Percentiles rank a stretch among this genome's conserved stretches.
These are phyloP conservation scores for Cercospora citrullina DNA, from an alignment of 2,329 filamentous ascomycete species.

Conservation along the genomic window DNA sequence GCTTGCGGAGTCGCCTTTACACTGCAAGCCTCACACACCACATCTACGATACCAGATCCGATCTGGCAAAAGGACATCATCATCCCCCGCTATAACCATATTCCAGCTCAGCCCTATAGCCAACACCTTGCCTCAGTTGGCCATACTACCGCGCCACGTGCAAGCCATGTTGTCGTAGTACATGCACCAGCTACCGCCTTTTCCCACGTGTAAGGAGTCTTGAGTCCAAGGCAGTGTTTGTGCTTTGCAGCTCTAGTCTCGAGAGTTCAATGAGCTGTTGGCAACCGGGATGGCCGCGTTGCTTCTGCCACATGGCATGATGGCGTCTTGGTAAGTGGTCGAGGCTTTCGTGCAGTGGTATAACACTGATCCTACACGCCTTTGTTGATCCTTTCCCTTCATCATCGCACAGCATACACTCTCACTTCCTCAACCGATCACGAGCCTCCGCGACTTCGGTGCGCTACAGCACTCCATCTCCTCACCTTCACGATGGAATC, in stretches of 20 bases:
- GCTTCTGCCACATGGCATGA: slow-evolving; percentile 3
- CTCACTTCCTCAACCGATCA: neutral
- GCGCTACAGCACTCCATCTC: neutral
- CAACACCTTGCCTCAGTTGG: neutral
- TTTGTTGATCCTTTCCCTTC: neutral
- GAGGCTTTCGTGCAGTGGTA: neutral
- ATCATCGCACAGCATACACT: neutral
- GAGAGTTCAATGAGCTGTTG: neutral
- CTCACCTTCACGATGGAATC: slow-evolving; percentile 1
- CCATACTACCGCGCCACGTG: slow-evolving; percentile 4
- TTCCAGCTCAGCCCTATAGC: slow-evolving; percentile 14
- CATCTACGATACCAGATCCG: slow-evolving; percentile 6
- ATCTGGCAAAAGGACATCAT: slow-evolving; percentile 8
- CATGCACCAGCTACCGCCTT: slow-evolving; percentile 5
- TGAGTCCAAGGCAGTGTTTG: neutral
- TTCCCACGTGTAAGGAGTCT: neutral
- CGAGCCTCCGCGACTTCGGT: neutral
- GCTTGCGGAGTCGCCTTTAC: slow-evolving; percentile 19
- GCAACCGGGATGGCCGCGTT: slow-evolving; percentile 4
- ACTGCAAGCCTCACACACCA: slow-evolving; percentile 12
- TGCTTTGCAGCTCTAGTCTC: neutral
- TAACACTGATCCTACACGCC: neutral
- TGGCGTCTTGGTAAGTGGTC: neutral
- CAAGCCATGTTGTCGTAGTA: slow-evolving; percentile 6
- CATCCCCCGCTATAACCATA: neutral